A percentile compares a stretch with the other conserved stretches of the same genome.
phyloP scores from a whole-genome alignment of 2,329 filamentous ascomycete genomes.

The Zasmidium angulare region DNA sequence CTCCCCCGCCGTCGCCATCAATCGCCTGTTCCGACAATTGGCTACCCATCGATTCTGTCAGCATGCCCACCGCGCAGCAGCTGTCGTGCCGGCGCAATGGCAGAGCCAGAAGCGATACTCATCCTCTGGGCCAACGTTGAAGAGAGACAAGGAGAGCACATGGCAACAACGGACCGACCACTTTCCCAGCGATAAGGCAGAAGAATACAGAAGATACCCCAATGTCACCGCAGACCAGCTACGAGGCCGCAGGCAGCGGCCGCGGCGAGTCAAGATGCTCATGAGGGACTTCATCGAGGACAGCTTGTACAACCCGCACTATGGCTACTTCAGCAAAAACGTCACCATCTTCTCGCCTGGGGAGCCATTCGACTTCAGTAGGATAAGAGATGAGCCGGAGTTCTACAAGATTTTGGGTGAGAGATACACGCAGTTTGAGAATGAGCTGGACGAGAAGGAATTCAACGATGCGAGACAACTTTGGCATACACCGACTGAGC shows the following conservation, averaged over 20 bases:
- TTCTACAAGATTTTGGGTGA: slow-evolving; percentile 76
- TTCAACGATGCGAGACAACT: slow-evolving; percentile 79
- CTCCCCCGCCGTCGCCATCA: slow-evolving; percentile 64
- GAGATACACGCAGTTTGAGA: slow-evolving; percentile 88
- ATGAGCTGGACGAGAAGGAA: slow-evolving; percentile 72
- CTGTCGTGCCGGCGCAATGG: slow-evolving; percentile 38
- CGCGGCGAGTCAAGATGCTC: slow-evolving; percentile 90
- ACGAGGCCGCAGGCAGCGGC: slow-evolving; percentile 69
- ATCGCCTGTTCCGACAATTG: slow-evolving; percentile 79
- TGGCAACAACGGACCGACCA: slow-evolving; percentile 85
- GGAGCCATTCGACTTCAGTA: slow-evolving; percentile 83
- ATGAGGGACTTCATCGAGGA: slow-evolving; percentile 95
- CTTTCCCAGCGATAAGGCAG: slow-evolving; percentile 71
- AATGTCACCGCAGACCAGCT: slow-evolving; percentile 81
- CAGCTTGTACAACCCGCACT: slow-evolving; percentile 48
- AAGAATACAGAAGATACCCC: slow-evolving; percentile 80
- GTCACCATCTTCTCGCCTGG: slow-evolving; percentile 75
- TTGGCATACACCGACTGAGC: slow-evolving; percentile 97
- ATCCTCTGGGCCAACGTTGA: slow-evolving; percentile 25
- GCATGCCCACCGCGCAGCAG: slow-evolving; percentile 54
- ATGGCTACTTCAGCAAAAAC: slow-evolving; percentile 37
- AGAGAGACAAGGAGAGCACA: slow-evolving; percentile 60
- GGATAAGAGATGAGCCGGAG: slow-evolving; percentile 77
- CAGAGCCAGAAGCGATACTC: slow-evolving; percentile 10
- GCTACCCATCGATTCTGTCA: slow-evolving; percentile 65